Evolutionary conservation across 2,329 filamentous ascomycete genomes (phyloP), one percentile per base, ranked within the genome.

Genomic region (Ophiostoma himal-ulmi): DNA sequence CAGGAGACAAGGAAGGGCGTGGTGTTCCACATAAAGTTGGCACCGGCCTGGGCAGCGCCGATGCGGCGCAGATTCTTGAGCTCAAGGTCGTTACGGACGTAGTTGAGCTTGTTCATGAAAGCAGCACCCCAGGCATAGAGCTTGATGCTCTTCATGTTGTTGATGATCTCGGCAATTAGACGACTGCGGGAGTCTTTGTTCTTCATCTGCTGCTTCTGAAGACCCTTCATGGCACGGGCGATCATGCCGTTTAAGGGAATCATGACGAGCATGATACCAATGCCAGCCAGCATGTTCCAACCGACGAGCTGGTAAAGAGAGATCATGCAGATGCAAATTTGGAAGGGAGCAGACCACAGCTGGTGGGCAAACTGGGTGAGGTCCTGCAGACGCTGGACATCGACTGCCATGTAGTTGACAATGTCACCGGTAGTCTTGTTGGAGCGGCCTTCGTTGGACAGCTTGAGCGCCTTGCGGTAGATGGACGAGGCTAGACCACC

Each of bases 121-220:
- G 95, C 94, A 39, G 90, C 91, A 41, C 94, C 94, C 95, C 95
- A 99, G 39, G 95, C 95, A 78, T 97, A 99, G 26, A 99, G 87
- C 82, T 99, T 99, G 83, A 99, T 95, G 78, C 93, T 96, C 83
- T 99, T 99, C 92, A 99, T 99, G 81, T 98, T 98, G 84, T 96
- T 97, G 77, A 99, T 84, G 74, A 99, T 99, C 80, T 99, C 95
- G 7, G 94, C 96, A 84, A 98, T 97, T 71, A 99, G 82, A 68
- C 94, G 88, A 66, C 94, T 97, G 77, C 95, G 88, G 54, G 93
- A 87, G 77, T 99, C 95, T 82, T 99, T 99, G 83, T 98, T 98
- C 83, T 96, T 96, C 95, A 99, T 99, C 82, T 99, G 95, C 74
- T 89, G 85, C 80, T 98, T 96, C 78, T 99, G 96, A 75, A 99